A percentile compares a stretch with the other conserved stretches of the same genome.
These are phyloP conservation scores for Irpex sp. DNA, from an alignment of 1,284 basidiomycete genomes.

Conservation along the genomic window DNA sequence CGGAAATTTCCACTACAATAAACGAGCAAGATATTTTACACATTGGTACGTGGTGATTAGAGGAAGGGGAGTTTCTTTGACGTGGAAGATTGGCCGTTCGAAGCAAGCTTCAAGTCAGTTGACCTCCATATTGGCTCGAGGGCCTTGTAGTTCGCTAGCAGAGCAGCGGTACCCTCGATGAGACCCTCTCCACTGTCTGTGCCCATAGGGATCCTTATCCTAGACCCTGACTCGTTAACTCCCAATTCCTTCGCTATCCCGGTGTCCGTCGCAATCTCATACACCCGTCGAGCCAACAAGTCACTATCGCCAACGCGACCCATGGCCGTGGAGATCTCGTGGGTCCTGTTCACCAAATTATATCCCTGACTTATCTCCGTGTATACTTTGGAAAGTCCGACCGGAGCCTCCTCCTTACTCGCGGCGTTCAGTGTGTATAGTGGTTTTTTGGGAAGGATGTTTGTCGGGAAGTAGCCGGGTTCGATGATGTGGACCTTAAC, in stretches of 20 bases:
- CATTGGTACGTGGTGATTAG: too few species aligned
- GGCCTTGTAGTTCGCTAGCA: too few species aligned
- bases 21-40: too few species aligned
- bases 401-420: neutral
- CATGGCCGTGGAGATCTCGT: conserved; percentile 1
- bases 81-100: too few species aligned
- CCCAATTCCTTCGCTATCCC: conserved; percentile 12
- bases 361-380: conserved; percentile 17
- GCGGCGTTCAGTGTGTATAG: neutral
- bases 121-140: too few species aligned
- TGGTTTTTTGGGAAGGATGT: conserved; percentile 17
- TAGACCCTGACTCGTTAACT: conserved; percentile 1
- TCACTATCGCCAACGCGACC: conserved; percentile 19
- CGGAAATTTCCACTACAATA: too few species aligned
- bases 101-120: too few species aligned
- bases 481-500: conserved; percentile 23
- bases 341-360: conserved; percentile 10
- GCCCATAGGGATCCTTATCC: conserved; percentile 18
- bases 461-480: conserved; percentile 27
- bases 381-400: conserved; percentile 13
- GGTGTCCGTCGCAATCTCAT: conserved; percentile 20
- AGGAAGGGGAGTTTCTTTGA: too few species aligned
- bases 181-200: neutral
- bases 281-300: conserved; percentile 15
- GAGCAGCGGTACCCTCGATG: too few species aligned